Evolutionary conservation across 805 yeast genomes (phyloP), one percentile per base, ranked within the genome.

Genomic region (Suhomyces faveliae): DNA sequence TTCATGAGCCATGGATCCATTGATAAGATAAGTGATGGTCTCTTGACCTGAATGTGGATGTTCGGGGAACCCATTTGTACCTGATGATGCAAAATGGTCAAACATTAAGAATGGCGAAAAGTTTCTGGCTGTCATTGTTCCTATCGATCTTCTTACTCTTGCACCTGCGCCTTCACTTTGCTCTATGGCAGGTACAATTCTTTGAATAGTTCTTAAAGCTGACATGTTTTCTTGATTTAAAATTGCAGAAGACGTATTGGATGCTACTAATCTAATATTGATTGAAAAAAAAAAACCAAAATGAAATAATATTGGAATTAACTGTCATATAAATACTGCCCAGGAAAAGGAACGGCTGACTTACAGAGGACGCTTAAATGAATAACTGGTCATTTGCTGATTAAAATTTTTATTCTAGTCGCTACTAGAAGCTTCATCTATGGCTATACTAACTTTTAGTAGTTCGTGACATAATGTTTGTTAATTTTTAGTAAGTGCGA

Each of bases 81-180:
- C 82, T 6, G 74, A 60, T 39, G 81, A 82, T 39, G 71, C 74
- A 64, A 89, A 89, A 61, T 89, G 95, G 59, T 89, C 96, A 30
- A 88, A 71, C 84, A 89, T 77, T 47, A 89, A 68, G 61, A 89
- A 89, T 3, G 96, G 96, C n/a, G 88, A 75, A 66, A 89, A 89
- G 63, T 84, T 84, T 58, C 91, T 76, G 75, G 83, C 77, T 21
- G 74, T 69, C 66, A 73, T 69, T 5, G 83, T 77, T 38, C 96
- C 96, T 49, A 89, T 81, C 5, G 94, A 82, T 58, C 96, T 75
- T 62, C 96, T 78, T 19, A 89, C 96, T 25, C 77, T 68, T 23
- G 96, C 96, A 15, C 96, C 96, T 24, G 78, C 90, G 54, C 96
- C 96, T 67, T 89, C 96, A 15, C 84, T 74, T 59, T 84, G 89